Evolutionary conservation across 2,329 filamentous ascomycete species (phyloP).

Genomic region (Fusarium sp.): DNA sequence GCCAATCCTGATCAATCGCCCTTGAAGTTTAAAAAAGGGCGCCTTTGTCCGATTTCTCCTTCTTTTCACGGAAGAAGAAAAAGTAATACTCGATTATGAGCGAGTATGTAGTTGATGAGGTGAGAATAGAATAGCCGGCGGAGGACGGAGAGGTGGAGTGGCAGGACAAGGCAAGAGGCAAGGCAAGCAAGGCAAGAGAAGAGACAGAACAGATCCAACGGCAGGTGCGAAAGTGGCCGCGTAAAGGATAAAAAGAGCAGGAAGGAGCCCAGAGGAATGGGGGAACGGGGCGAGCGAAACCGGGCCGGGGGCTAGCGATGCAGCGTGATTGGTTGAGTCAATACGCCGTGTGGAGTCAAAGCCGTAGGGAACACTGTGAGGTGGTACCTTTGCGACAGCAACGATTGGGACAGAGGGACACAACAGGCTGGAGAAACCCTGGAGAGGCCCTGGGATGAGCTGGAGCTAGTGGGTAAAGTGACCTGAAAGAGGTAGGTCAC

Average conservation of each 20-base stretch:
- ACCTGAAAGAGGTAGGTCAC: constrained; percentile 37
- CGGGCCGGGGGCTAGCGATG: constrained; percentile 21
- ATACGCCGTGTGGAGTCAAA: constrained; percentile 8
- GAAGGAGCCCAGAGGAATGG: constrained; percentile 34
- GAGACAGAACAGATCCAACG: constrained; percentile 27
- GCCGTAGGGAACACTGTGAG: constrained; percentile 44
- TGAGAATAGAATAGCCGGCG: constrained; percentile 40
- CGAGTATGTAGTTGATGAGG: constrained; percentile 30
- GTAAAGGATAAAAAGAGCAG: constrained; percentile 38
- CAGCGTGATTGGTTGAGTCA: constrained; percentile 18
- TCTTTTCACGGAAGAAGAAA: constrained; percentile 22
- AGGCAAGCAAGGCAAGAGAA: constrained; percentile 31
- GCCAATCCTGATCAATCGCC: constrained; percentile 28
- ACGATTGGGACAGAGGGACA: constrained; percentile 6
- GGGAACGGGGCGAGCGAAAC: constrained; percentile 36
- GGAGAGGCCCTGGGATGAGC: constrained; percentile 24
- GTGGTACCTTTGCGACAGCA: constrained; percentile 37
- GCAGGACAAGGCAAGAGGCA: constrained; percentile 30
- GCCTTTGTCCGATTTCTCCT: neutral
- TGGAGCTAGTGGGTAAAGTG: constrained; percentile 28
- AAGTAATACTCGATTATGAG: constrained; percentile 27
- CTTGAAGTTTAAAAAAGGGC: constrained; percentile 3
- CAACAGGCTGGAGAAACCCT: constrained; percentile 30
- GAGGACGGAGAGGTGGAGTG: constrained; percentile 41
- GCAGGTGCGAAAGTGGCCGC: constrained; percentile 40